phyloP scores from a whole-genome alignment of 2,329 filamentous ascomycete species.

The Nemania sp. region DNA sequence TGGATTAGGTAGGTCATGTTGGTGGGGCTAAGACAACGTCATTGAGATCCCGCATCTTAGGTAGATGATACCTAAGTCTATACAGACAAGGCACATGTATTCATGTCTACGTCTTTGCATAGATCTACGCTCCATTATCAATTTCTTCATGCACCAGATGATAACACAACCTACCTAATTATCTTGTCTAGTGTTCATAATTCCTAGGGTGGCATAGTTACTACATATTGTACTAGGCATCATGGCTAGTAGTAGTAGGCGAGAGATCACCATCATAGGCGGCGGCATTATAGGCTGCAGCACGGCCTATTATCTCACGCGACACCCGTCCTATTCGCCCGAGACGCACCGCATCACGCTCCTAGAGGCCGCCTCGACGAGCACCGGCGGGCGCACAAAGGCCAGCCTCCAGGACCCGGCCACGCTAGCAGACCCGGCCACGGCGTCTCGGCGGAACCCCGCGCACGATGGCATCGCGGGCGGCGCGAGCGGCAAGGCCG shows the following conservation, averaged over 20 bases:
- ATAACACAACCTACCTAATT: not conserved
- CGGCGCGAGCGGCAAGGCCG: constrained; percentile 82
- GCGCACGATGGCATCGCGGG: constrained; percentile 69
- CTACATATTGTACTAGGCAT: too few relatives aligned
- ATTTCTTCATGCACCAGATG: too few relatives aligned
- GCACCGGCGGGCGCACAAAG: constrained; percentile 50
- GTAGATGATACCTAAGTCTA: too few relatives aligned
- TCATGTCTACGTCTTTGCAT: not conserved
- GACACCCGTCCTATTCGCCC: constrained; percentile 75
- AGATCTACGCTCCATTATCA: too few relatives aligned
- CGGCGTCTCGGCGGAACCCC: constrained; percentile 47
- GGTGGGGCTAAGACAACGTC: too few relatives aligned
- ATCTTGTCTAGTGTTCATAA: not conserved
- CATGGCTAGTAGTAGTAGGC: constrained; percentile 14
- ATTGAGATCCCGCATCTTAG: too few relatives aligned
- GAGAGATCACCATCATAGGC: constrained; percentile 60
- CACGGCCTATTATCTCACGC: constrained; percentile 79
- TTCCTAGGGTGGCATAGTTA: too few relatives aligned
- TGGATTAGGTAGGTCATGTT: too few relatives aligned
- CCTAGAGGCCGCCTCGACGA: constrained; percentile 72
- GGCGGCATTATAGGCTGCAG: constrained; percentile 83
- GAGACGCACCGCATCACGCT: constrained; percentile 75
- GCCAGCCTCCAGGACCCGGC: constrained; percentile 52
- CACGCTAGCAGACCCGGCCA: constrained; percentile 46
- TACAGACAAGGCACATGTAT: too few relatives aligned